A percentile compares a stretch with the other conserved stretches of the same genome.
These are phyloP conservation scores for Fusarium aywerte DNA, from an alignment of 2,329 filamentous ascomycete species.

Conservation along the genomic window DNA sequence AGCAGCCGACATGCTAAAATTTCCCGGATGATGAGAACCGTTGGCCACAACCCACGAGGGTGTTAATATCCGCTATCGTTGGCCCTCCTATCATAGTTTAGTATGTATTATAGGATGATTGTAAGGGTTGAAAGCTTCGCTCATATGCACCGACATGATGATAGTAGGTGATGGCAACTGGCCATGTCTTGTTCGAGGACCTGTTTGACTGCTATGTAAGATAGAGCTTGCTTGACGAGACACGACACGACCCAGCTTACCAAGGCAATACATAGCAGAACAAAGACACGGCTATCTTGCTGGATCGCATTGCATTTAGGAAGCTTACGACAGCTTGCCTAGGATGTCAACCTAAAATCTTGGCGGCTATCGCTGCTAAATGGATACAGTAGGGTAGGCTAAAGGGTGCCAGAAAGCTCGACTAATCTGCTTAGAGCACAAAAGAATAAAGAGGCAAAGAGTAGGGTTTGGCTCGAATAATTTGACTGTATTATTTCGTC, in stretches of 20 bases:
- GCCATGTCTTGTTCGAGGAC: neutral
- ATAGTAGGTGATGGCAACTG: neutral
- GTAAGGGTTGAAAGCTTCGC: neutral
- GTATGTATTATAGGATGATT: neutral
- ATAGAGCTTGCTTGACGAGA: neutral
- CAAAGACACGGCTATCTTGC: constrained; percentile 21
- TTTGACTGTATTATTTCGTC: neutral
- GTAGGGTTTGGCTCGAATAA: neutral
- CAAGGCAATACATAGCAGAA: constrained; percentile 12
- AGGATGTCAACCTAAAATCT: constrained; percentile 21
- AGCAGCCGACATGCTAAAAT: constrained; percentile 28
- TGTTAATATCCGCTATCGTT: constrained; percentile 6
- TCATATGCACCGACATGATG: neutral
- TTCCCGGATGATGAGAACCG: constrained; percentile 17
- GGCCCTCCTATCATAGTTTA: neutral
- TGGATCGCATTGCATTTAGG: constrained; percentile 1
- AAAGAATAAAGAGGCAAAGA: neutral
- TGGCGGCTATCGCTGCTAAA: constrained; percentile 24
- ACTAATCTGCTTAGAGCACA: neutral
- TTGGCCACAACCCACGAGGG: constrained; percentile 22
- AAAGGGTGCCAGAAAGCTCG: neutral
- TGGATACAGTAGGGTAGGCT: neutral
- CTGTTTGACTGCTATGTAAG: constrained; percentile 1
- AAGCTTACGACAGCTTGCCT: constrained; percentile 28
- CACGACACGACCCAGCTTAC: neutral